phyloP scores from a whole-genome alignment of 1,284 basidiomycete species.

The Pseudozyma pruni region DNA sequence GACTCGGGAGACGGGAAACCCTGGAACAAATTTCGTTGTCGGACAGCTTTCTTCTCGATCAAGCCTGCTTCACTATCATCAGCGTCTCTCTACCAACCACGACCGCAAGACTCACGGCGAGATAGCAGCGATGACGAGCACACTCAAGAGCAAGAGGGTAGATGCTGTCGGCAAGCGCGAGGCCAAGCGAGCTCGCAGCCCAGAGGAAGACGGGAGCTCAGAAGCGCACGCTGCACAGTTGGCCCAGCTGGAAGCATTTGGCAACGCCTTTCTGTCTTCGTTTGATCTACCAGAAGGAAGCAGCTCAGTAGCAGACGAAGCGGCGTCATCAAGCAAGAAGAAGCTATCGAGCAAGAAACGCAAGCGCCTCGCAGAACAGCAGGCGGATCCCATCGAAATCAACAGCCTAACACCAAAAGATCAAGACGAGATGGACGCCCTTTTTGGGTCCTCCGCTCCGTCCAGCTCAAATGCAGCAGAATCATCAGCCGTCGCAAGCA shows the following conservation, averaged over 20 bases:
- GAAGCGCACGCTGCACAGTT: constrained; percentile 19
- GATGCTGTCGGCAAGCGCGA: constrained; percentile 16
- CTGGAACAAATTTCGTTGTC: constrained; percentile 12
- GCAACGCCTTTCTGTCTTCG: constrained; percentile 41
- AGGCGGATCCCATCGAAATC: not conserved
- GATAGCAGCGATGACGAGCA: constrained; percentile 16
- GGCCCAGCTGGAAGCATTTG: constrained; percentile 42
- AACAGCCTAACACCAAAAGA: constrained; percentile 6
- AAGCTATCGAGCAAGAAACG: constrained; percentile 34
- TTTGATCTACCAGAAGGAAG: constrained; percentile 23
- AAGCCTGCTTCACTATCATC: not conserved
- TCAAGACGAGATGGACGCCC: constrained; percentile 33
- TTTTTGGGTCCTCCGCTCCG: constrained; percentile 23
- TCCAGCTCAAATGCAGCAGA: not conserved
- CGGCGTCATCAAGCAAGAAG: constrained; percentile 1
- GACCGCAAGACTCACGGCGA: too few species aligned
- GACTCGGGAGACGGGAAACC: constrained; percentile 37
- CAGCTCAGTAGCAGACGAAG: not conserved
- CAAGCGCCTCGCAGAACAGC: constrained; percentile 25
- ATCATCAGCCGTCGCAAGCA: not conserved
- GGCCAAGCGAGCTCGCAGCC: not conserved
- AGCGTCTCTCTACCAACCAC: not conserved
- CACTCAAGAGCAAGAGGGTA: not conserved
- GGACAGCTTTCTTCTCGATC: constrained; percentile 13
- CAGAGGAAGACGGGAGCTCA: not conserved